phyloP scores from a whole-genome alignment of 176 grass and related monocot species.

The Canna indica region DNA sequence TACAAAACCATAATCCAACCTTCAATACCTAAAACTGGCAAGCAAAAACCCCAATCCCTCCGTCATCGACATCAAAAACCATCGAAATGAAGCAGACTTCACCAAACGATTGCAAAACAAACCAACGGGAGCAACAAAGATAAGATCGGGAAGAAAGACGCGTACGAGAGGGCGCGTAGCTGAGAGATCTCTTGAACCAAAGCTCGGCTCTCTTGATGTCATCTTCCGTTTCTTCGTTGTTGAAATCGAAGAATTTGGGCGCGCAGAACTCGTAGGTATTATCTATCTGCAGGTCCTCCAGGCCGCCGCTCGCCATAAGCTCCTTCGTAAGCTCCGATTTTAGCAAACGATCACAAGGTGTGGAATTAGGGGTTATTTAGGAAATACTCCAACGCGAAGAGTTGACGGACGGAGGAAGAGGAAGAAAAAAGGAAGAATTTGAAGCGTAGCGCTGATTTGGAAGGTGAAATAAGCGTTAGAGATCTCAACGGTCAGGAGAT shows the following conservation, averaged over 20 bases:
- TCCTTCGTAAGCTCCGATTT: background rate
- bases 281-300: slow-evolving; percentile 33
- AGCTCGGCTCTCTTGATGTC: slow-evolving; percentile 45
- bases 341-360: background rate
- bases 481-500: background rate
- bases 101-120: background rate
- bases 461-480: background rate
- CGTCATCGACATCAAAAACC: background rate
- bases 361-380: background rate
- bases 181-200: slow-evolving; percentile 63
- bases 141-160: too few species aligned
- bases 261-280: slow-evolving; percentile 79
- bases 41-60: background rate
- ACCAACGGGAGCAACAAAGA: background rate
- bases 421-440: background rate
- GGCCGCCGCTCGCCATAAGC: background rate
- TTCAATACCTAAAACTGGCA: background rate
- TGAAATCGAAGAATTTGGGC: slow-evolving; percentile 79
- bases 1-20: background rate
- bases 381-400: background rate
- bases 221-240: slow-evolving; percentile 50
- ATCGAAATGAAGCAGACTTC: background rate
- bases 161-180: slow-evolving; percentile 84
- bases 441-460: background rate
- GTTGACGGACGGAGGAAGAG: background rate